Evolutionary conservation across 2,329 filamentous ascomycete species (phyloP).

Genomic region (Aspergillus spinulosporus): DNA sequence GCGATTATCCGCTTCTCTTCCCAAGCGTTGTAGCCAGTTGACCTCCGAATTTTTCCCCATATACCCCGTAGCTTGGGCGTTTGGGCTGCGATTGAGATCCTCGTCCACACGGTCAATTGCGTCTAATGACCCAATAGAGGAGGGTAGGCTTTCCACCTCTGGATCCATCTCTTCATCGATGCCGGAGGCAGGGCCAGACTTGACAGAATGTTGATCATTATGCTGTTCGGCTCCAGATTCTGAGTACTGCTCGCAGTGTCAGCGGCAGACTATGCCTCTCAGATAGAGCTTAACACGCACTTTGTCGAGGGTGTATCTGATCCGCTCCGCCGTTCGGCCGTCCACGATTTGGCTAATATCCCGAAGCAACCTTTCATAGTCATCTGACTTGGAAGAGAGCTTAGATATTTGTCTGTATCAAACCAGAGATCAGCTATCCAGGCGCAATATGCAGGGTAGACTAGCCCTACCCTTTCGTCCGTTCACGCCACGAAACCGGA

Average conservation of each 20-base stretch:
- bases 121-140: conserved; percentile 45
- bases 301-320: conserved; percentile 40
- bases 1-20: conserved; percentile 40
- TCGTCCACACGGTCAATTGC: conserved; percentile 49
- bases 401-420: conserved; percentile 35
- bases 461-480: conserved; percentile 37
- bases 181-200: conserved; percentile 30
- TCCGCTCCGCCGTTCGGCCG: conserved; percentile 35
- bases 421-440: conserved; percentile 12
- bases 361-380: conserved; percentile 43
- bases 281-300: conserved; percentile 23
- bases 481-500: conserved; percentile 41
- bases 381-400: conserved; percentile 33
- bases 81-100: conserved; percentile 42
- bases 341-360: conserved; percentile 38
- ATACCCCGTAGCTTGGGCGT: conserved; percentile 42
- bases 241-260: conserved; percentile 24
- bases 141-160: conserved; percentile 32
- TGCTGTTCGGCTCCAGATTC: conserved; percentile 22
- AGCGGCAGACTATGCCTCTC: not conserved
- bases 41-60: conserved; percentile 50
- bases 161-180: conserved; percentile 30
- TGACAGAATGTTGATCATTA: conserved; percentile 26
- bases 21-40: conserved; percentile 48
- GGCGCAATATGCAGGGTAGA: not conserved